These are phyloP conservation scores for Alternaria angustiovoidea DNA, from an alignment of 2,329 filamentous ascomycete species.

Conservation along the genomic window DNA sequence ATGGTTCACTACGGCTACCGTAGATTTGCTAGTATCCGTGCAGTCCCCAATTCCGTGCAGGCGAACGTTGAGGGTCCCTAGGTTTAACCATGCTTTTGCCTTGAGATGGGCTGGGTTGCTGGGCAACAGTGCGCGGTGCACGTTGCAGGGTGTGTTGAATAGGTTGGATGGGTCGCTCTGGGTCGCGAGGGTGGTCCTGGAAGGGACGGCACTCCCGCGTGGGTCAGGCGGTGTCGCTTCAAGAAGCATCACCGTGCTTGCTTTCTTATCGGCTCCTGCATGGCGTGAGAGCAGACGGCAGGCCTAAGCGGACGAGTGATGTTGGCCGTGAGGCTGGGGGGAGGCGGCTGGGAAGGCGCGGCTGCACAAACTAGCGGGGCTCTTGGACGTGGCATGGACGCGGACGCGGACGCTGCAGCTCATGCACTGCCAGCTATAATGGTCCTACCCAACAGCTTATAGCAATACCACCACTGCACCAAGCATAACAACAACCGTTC, in stretches of 20 bases:
- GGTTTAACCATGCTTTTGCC: background rate
- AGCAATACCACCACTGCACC: background rate
- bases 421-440: background rate
- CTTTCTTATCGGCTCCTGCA: background rate
- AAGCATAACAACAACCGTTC: background rate
- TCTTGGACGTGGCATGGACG: background rate
- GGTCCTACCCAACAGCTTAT: slow-evolving; percentile 5
- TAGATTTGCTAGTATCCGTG: background rate
- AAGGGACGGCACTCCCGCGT: slow-evolving; percentile 1
- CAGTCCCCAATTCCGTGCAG: background rate
- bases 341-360: slow-evolving; percentile 12
- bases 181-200: background rate
- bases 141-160: background rate
- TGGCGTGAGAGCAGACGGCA: background rate
- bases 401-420: background rate
- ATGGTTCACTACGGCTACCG: background rate
- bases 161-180: too few relatives aligned
- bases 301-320: slow-evolving; percentile 1
- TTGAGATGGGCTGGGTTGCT: slow-evolving; percentile 8
- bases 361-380: slow-evolving; percentile 15
- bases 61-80: background rate
- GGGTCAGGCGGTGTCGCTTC: background rate
- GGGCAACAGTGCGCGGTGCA: slow-evolving; percentile 12
- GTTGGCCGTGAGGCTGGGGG: slow-evolving; percentile 11
- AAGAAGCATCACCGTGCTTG: background rate